Evolutionary conservation across 1,284 basidiomycete genomes (phyloP).

Genomic region (Coriolopsis trogii): DNA sequence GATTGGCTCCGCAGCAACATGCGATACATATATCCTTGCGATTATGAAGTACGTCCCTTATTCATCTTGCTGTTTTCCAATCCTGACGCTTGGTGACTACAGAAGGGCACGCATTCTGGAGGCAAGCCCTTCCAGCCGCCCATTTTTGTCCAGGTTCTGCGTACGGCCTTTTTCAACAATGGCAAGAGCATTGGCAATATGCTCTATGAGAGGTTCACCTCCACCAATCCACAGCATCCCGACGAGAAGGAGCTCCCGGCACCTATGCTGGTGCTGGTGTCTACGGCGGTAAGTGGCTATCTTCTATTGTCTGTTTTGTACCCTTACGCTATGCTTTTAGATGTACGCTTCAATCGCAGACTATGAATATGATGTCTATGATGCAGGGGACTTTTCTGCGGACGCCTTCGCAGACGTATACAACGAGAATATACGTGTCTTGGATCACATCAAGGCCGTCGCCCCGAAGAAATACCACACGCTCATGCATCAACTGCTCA

Average conservation of each 20-base stretch:
- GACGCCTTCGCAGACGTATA: not conserved
- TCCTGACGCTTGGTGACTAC: not conserved
- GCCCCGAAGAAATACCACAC: not conserved
- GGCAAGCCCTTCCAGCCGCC: not conserved
- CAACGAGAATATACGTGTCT: not conserved
- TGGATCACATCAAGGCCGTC: not conserved
- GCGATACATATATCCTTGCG: not conserved
- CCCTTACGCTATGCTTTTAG: not conserved
- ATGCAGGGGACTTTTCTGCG: not conserved
- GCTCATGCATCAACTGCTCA: no score
- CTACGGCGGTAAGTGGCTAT: constrained; percentile 3
- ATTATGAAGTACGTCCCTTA: not conserved
- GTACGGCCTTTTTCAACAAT: constrained; percentile 2
- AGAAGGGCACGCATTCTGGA: not conserved
- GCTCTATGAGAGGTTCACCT: not conserved
- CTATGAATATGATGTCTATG: not conserved
- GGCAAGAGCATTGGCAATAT: not conserved
- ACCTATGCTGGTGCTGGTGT: constrained; percentile 5
- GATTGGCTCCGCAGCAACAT: not conserved
- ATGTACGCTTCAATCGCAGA: constrained; percentile 5
- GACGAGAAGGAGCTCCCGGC: constrained; percentile 17
- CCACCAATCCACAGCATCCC: not conserved
- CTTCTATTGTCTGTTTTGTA: not conserved
- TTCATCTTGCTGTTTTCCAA: not conserved
- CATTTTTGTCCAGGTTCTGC: constrained; percentile 3